Percentiles rank a stretch among this genome's conserved stretches.
These are phyloP conservation scores for Mycena epipterygia DNA, from an alignment of 768 basidiomycete genomes.

Conservation along the genomic window DNA sequence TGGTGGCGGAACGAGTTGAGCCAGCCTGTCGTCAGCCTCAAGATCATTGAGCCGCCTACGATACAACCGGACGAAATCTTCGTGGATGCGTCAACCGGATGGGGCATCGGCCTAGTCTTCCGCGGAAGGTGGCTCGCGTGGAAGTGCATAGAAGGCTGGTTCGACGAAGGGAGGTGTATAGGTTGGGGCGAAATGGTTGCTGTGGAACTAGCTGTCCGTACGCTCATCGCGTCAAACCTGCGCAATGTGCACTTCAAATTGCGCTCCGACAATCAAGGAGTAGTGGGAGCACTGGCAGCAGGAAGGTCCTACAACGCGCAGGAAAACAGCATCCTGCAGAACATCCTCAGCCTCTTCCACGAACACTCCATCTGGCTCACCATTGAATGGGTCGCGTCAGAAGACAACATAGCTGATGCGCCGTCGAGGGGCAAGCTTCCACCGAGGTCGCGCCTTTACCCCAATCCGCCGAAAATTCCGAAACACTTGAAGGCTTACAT, in stretches of 20 bases:
- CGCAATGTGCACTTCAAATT: constrained; percentile 47
- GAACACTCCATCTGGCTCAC: constrained; percentile 40
- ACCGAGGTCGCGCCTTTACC: not conserved
- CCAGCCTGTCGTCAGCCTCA: not conserved
- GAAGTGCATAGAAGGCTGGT: constrained; percentile 50
- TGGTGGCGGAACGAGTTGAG: not conserved
- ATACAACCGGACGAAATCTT: constrained; percentile 41
- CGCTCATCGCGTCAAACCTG: no score
- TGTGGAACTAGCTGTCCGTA: constrained; percentile 55
- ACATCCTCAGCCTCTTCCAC: constrained; percentile 42
- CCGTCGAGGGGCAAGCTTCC: constrained; percentile 46
- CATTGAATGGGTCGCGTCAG: constrained; percentile 46
- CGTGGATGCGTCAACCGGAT: constrained; percentile 56
- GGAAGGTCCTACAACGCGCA: constrained; percentile 42
- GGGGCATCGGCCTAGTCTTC: constrained; percentile 57
- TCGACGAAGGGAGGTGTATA: constrained; percentile 46
- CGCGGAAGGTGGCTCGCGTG: constrained; percentile 55
- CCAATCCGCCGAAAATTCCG: not conserved
- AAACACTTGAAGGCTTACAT: not conserved
- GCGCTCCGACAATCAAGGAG: constrained; percentile 57
- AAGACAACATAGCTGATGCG: constrained; percentile 51
- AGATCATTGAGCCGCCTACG: constrained; percentile 25
- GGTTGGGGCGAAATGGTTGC: constrained; percentile 63
- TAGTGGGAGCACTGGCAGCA: constrained; percentile 50
- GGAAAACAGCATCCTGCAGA: constrained; percentile 46